Evolutionary conservation across 2,329 filamentous ascomycete genomes (phyloP), one percentile per base, ranked within the genome.

Genomic region (Colletotrichum sp.): DNA sequence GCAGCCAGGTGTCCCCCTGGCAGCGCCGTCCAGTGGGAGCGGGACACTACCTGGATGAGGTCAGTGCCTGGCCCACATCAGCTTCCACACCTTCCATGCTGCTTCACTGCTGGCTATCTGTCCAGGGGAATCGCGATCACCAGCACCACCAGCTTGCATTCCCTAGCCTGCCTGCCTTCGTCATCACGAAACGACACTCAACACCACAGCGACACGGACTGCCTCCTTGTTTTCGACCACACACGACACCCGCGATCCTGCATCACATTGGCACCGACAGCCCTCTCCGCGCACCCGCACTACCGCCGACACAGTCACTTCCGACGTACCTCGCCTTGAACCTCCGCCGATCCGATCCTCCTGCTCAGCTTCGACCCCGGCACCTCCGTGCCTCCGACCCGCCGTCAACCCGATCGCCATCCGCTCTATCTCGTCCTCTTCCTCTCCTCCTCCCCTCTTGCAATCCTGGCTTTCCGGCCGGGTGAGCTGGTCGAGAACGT

Each of bases 391-490:
- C 57, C 32, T 49, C 44, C 39, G 57, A 71, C 49, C 32, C 36
- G 24, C 44, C 28, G 39, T 52, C 57, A 18, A 26, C 67, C 28
- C n/a, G 18, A 28, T 64, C 44, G 71, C 39, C 70, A 18, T 68
- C 62, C 6, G 18, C 44, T 49, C 44, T 49, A 4, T 24, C n/a
- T 52, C 10, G 10, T 21, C 12, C n/a, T 52, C 44, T 52, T 13
- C 10, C 36, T 34, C 64, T 21, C 39, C 71, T 57, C 26, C 57
- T 63, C 36, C 34, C 28, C 55, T 44, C 62, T 34, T 77, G 75
- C 75, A 77, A 77, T 75, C 75, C 75, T 77, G 75, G 75, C 75
- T 77, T 74, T 26, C 71, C 75, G 66, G 70, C 75, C 67, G 68
- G 72, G 75, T 62, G 64, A 78, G 75, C 77, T 77, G 77, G 77